Conservation (phyloP, 2,329 filamentous ascomycete species). For the Colletotrichum cereale region DNA sequence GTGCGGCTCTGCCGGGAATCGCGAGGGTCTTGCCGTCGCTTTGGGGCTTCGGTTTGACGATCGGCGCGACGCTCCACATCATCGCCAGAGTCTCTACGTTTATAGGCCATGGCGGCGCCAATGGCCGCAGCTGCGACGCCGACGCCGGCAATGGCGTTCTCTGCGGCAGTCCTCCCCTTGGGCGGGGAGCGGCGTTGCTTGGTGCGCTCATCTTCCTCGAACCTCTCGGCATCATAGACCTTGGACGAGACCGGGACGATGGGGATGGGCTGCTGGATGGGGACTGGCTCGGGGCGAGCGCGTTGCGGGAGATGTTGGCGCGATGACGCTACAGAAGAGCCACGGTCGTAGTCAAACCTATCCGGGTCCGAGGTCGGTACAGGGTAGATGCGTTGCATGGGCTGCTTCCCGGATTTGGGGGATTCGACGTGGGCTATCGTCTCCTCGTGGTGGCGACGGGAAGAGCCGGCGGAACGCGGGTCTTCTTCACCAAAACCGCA, state of each 20-base stretch:
- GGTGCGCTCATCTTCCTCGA: conserved; percentile 53
- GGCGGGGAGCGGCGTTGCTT: conserved; percentile 48
- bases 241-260: conserved; percentile 77
- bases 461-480: conserved; percentile 46
- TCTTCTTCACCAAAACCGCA: conserved; percentile 64
- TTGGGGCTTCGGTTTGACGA: conserved; percentile 17
- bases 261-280: conserved; percentile 88
- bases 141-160: conserved; percentile 61
- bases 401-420: conserved; percentile 47
- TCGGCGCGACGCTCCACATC: conserved; percentile 44
- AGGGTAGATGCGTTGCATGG: conserved; percentile 75
- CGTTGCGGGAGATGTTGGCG: conserved; percentile 55
- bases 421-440: conserved; percentile 52
- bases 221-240: conserved; percentile 69
- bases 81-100: conserved; percentile 47
- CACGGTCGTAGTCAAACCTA: conserved; percentile 69
- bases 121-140: conserved; percentile 63
- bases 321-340: conserved; percentile 63
- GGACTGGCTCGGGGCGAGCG: conserved; percentile 69
- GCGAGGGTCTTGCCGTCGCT: conserved; percentile 36
- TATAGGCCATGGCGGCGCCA: conserved; percentile 59
- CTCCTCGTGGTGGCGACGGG: conserved; percentile 52
- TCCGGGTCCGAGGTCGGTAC: conserved; percentile 74
- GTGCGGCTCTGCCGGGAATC: conserved; percentile 46
- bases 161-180: conserved; percentile 56